Conservation (phyloP, 768 basidiomycete genomes). For the Pisolithus albus region DNA sequence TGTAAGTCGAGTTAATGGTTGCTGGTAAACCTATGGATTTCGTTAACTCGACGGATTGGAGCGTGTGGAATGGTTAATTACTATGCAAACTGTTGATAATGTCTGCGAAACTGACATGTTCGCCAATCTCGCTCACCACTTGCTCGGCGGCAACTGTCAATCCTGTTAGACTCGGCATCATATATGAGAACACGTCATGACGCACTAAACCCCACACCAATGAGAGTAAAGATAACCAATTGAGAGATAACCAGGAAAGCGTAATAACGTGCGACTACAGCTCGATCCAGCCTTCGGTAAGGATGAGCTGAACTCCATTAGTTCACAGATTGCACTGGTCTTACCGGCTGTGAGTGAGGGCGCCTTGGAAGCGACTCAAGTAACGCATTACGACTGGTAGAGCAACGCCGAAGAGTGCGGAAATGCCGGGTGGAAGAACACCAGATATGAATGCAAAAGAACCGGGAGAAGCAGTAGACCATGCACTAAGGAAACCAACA, state of each 20-base stretch:
- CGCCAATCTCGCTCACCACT: constrained; percentile 42
- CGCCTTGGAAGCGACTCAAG: constrained; percentile 65
- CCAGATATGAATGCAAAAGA: constrained; percentile 86
- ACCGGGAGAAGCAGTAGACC: constrained; percentile 54
- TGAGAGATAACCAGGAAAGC: constrained; percentile 92
- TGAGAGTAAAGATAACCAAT: constrained; percentile 87
- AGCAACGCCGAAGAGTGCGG: constrained; percentile 83
- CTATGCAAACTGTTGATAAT: constrained; percentile 43
- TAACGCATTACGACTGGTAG: constrained; percentile 89
- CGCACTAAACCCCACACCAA: constrained; percentile 84
- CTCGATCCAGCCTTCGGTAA: constrained; percentile 73
- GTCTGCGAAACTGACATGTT: constrained; percentile 37
- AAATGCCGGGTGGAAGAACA: constrained; percentile 86
- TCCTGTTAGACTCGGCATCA: not conserved
- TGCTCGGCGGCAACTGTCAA: constrained; percentile 28
- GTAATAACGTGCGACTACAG: constrained; percentile 89
- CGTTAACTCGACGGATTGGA: not conserved
- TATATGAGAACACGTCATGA: constrained; percentile 5
- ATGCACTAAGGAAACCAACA: constrained; percentile 67
- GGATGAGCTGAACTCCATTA: not conserved
- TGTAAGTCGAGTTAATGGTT: constrained; percentile 79
- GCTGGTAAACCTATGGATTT: constrained; percentile 40
- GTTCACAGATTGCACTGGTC: not conserved
- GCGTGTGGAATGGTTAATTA: constrained; percentile 15
- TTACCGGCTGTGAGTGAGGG: constrained; percentile 27